These are phyloP conservation scores for Diutina rugosa DNA, from an alignment of 1,139 yeast species.

Conservation along the genomic window DNA sequence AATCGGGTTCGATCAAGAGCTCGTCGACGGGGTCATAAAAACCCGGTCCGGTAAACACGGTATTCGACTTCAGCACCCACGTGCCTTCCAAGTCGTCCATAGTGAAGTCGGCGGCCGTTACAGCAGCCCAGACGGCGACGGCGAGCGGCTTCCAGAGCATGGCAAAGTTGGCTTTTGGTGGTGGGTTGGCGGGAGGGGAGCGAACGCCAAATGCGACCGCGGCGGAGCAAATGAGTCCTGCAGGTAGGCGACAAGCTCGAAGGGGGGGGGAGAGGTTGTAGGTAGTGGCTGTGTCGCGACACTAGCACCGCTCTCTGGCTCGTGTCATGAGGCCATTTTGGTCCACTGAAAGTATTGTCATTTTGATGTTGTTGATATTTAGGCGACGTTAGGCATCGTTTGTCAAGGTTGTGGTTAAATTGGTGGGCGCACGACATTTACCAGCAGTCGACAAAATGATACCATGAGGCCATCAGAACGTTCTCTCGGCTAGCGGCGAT, in stretches of 20 bases:
- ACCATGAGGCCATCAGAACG: background rate
- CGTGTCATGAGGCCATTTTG: no score
- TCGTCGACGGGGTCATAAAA: conserved; percentile 95
- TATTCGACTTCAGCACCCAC: conserved; percentile 87
- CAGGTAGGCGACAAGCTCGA: no score
- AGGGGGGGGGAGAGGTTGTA: no score
- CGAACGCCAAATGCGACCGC: no score
- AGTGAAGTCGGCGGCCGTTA: conserved; percentile 6
- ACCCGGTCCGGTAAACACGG: conserved; percentile 95
- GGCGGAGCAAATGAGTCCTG: no score
- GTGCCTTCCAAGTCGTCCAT: conserved; percentile 57
- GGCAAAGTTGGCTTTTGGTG: background rate
- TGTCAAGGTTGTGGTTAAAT: no score
- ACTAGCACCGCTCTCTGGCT: no score
- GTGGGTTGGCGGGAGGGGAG: background rate
- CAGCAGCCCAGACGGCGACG: background rate
- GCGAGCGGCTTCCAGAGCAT: background rate
- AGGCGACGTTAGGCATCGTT: no score
- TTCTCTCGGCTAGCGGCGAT: background rate
- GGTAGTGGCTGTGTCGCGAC: no score
- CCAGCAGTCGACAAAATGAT: background rate
- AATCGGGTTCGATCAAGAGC: conserved; percentile 82
- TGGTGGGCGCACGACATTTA: no score
- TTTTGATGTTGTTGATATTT: no score
- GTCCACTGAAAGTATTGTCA: no score